Base-by-base conservation (phyloP, 768 basidiomycete genomes). In the Hericium erinaceus region DNA sequence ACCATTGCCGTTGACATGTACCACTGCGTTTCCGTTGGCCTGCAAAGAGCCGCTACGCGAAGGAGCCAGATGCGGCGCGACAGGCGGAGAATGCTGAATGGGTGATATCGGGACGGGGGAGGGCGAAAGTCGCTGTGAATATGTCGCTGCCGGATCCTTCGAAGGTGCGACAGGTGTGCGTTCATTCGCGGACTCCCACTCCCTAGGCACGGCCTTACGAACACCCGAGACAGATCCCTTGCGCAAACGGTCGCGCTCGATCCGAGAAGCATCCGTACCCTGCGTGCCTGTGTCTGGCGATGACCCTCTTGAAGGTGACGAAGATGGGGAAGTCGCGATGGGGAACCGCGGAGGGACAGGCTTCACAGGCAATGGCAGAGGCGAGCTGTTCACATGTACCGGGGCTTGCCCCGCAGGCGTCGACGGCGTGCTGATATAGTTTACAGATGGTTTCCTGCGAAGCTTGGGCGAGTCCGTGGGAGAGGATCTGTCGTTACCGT, bases 401-500 rank as follows among this genome's bases (percentile, higher is more conserved):
- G 39, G 16, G 15, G 52, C 39, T 24, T 37, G 52, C 15, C 18
- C 8, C 8, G 49, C 54, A 4, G 61, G 57, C 8, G 58, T 63
- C 28, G 55, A 49, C 7, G 60, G 62, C 20, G 69, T 20, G 67
- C 68, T 57, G 64, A 69, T 38, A 67, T 61, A 18, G 15, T 9
- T 51, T 8, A n/a, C 16, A 51, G 28, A 26, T 8, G 49, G 39
- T 64, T 58, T 48, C 64, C 68, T 16, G 63, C 66, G 48, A 69
- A 72, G 52, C 64, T 61, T 39, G 60, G 48, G 54, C 67, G 57
- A 18, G 78, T 77, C 60, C 49, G 58, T 1, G 58, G 61, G 54
- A 62, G 67, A 57, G 62, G 67, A 57, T 66, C 57, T 48, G 52
- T 64, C 52, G 70, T 72, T 55, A 8, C 81, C 73, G 46, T 64